Conservation (phyloP, 1,139 yeast genomes). For the Nakaseomyces nivariensis region DNA sequence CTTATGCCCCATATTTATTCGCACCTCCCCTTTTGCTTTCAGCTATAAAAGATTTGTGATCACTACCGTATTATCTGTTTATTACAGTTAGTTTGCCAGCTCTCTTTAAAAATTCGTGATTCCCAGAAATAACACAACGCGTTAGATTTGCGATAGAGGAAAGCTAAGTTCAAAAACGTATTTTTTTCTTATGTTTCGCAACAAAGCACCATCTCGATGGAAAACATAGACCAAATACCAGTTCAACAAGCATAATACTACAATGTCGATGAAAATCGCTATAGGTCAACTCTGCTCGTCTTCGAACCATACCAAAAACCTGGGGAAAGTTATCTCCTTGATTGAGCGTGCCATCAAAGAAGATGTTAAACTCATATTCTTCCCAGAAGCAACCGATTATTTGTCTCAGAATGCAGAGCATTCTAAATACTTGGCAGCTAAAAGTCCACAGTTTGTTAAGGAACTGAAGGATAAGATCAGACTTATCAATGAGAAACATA, state of each 20-base stretch:
- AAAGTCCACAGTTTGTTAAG: conserved; percentile 32
- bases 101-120: too few relatives aligned
- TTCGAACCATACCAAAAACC: conserved; percentile 49
- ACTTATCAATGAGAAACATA: conserved; percentile 15
- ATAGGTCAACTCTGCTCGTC: conserved; percentile 84
- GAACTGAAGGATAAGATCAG: conserved; percentile 32
- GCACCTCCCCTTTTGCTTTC: too few relatives aligned
- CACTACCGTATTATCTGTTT: too few relatives aligned
- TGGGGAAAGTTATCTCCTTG: conserved; percentile 45
- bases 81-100: too few relatives aligned
- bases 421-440: conserved; percentile 47
- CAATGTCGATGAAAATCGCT: conserved; percentile 40
- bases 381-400: conserved; percentile 93
- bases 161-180: too few relatives aligned
- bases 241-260: background rate
- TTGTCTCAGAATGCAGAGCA: conserved; percentile 61
- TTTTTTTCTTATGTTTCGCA: too few relatives aligned
- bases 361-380: conserved; percentile 57
- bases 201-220: too few relatives aligned
- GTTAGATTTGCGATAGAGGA: too few relatives aligned
- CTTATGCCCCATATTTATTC: conserved; percentile 7
- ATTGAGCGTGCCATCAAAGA: conserved; percentile 51
- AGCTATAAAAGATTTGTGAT: too few relatives aligned
- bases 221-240: too few relatives aligned
- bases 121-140: too few relatives aligned